A percentile compares a stretch with the other conserved stretches of the same genome.
Conservation (phyloP, 2,329 filamentous ascomycete genomes). For the Aspergillus pseudoterreus region DNA sequence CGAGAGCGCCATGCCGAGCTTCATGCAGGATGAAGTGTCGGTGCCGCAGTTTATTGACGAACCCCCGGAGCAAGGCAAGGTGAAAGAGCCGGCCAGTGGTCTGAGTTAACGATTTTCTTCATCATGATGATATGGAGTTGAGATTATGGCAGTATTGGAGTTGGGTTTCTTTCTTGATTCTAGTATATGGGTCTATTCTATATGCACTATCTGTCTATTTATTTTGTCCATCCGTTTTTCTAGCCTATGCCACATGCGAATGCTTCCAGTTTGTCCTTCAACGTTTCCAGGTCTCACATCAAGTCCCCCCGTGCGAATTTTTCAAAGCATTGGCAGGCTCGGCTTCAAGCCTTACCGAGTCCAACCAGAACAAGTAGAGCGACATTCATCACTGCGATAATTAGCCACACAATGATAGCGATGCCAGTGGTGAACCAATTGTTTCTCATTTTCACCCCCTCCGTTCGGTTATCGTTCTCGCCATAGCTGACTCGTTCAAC, state of each 20-base stretch:
- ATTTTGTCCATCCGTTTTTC: neutral
- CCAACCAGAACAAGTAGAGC: conserved; percentile 65
- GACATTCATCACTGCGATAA: conserved; percentile 77
- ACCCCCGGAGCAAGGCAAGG: conserved; percentile 69
- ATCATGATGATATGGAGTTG: neutral
- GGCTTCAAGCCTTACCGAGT: conserved; percentile 48
- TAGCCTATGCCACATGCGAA: neutral
- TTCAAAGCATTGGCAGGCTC: too few species aligned
- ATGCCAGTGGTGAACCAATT: conserved; percentile 60
- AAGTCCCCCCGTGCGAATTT: too few species aligned
- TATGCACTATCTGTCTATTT: neutral
- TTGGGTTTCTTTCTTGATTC: conserved; percentile 7
- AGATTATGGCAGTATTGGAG: conserved; percentile 15
- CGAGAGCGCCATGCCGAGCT: conserved; percentile 68
- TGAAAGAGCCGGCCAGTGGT: conserved; percentile 70
- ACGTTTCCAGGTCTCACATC: too few species aligned
- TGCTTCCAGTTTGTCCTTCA: neutral
- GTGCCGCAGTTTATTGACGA: conserved; percentile 90
- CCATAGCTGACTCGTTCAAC: conserved; percentile 38
- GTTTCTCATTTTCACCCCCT: conserved; percentile 64
- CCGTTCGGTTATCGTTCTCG: conserved; percentile 24
- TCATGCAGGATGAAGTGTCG: conserved; percentile 81
- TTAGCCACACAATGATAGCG: conserved; percentile 63
- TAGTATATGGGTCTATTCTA: neutral
- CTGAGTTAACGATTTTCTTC: conserved; percentile 20